Base-by-base conservation (phyloP, 2,329 filamentous ascomycete genomes). In the Fusarium solani-melongenae region DNA sequence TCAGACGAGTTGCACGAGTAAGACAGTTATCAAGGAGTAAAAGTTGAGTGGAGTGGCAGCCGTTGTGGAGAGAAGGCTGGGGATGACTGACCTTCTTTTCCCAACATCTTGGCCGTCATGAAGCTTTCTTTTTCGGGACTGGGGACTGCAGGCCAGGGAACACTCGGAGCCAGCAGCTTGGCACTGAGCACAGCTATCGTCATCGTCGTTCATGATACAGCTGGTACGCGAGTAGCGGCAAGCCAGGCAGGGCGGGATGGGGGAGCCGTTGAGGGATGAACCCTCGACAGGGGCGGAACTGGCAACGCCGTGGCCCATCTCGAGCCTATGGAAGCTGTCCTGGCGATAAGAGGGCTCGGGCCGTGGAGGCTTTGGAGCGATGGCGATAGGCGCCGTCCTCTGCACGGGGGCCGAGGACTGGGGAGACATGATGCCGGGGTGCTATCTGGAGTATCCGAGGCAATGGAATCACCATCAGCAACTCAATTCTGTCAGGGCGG, bases 101-200 rank as follows among this genome's bases (percentile, higher is more conserved):
- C 88, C 88, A 74, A 85, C 84, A 72, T 92, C 90, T 73, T 91
- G 89, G 79, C 86, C 84, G 77, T 91, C 89, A 82, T 92, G 90
- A 72, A 94, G 84, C 85, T 95, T 96, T 80, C 94, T 89, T 86
- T 96, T 96, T 77, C 94, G 90, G 66, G 92, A 91, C 79, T 92
- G 91, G 27, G 93, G 93, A 81, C 92, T 94, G 74, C 92, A 91
- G 59, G 92, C 87, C 80, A 95, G 91, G 49, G 94, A 95, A 83
- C 94, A 96, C 76, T 94, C 92, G 79, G 93, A 90, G 78, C 92
- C 92, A 82, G 92, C 92, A 81, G 92, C 91, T 80, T 94, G 92
- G 83, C 94, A 97, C 72, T 94, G 87, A 71, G 94, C 88, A 82
- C 94, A 96, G 74, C 88, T 86, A 76, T 93, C 90, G 73, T 92